Evolutionary conservation across 106 monocot species (phyloP).

Genomic region (Apostasia shenzhenica): DNA sequence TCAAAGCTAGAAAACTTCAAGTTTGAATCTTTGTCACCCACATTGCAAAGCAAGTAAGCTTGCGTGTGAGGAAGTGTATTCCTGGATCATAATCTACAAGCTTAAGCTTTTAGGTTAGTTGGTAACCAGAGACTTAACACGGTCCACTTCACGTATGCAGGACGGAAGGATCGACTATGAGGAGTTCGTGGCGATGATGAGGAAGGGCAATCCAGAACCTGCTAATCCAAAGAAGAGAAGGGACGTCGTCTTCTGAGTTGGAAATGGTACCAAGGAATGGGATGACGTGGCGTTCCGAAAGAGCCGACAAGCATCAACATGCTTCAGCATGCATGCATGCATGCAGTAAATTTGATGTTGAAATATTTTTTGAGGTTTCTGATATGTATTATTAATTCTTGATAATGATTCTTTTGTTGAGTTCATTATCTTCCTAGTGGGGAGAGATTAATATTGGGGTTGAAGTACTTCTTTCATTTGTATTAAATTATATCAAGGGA

Average conservation of each 20-base stretch:
- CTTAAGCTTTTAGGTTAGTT: too few species aligned
- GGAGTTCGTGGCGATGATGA: constrained; percentile 67
- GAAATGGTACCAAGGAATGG: neutral
- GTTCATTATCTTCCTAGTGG: neutral
- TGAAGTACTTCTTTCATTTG: too few species aligned
- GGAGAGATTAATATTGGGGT: too few species aligned
- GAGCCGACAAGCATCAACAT: neutral
- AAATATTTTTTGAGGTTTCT: neutral
- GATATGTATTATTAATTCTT: neutral
- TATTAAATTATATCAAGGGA: too few species aligned
- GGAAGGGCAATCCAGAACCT: constrained; percentile 40
- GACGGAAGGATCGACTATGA: constrained; percentile 77
- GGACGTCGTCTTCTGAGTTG: constrained; percentile 23
- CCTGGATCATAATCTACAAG: too few species aligned
- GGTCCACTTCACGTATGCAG: constrained; percentile 11
- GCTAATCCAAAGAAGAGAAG: constrained; percentile 52
- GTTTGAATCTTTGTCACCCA: too few species aligned
- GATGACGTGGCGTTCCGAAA: neutral
- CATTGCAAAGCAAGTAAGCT: too few species aligned
- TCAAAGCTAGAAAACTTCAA: too few species aligned
- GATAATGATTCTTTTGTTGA: neutral
- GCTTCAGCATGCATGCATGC: neutral
- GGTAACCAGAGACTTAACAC: neutral
- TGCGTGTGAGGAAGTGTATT: too few species aligned
- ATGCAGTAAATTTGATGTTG: neutral